Percentiles rank a stretch among this genome's conserved stretches.
Conservation (phyloP, 495 filamentous ascomycete species). For the Podospora tetraspora region DNA sequence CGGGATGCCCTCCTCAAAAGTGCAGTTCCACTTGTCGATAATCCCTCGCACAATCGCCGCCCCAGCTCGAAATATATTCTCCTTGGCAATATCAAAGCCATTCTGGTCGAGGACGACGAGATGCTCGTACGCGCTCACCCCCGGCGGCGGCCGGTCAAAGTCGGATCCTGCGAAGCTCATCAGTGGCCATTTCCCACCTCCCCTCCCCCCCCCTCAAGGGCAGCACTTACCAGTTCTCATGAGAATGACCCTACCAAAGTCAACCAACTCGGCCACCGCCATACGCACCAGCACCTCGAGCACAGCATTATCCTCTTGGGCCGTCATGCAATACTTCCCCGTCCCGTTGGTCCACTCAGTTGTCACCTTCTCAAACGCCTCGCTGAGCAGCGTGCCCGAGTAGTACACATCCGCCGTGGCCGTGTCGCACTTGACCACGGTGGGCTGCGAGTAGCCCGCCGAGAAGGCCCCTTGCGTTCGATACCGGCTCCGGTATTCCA, state of each 20-base stretch:
- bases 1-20: conserved; percentile 54
- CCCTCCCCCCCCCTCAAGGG: too few relatives aligned
- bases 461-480: conserved; percentile 33
- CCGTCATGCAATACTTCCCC: conserved; percentile 62
- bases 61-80: conserved; percentile 65
- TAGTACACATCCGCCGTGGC: conserved; percentile 71
- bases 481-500: conserved; percentile 58
- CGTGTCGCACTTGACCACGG: conserved; percentile 60
- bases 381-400: conserved; percentile 54
- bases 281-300: conserved; percentile 63
- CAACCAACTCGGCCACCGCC: conserved; percentile 48
- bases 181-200: not conserved
- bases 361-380: conserved; percentile 63
- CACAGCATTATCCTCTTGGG: conserved; percentile 71
- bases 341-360: conserved; percentile 61
- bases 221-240: conserved; percentile 57
- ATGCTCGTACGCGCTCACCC: conserved; percentile 48
- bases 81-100: conserved; percentile 51
- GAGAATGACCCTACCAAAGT: conserved; percentile 64
- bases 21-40: conserved; percentile 52
- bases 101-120: conserved; percentile 55
- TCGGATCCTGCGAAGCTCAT: conserved; percentile 46
- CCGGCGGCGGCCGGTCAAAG: conserved; percentile 64
- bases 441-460: conserved; percentile 48
- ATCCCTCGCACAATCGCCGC: conserved; percentile 64